phyloP scores from a whole-genome alignment of 805 yeast species.

The Metschnikowia noctiluminum region DNA sequence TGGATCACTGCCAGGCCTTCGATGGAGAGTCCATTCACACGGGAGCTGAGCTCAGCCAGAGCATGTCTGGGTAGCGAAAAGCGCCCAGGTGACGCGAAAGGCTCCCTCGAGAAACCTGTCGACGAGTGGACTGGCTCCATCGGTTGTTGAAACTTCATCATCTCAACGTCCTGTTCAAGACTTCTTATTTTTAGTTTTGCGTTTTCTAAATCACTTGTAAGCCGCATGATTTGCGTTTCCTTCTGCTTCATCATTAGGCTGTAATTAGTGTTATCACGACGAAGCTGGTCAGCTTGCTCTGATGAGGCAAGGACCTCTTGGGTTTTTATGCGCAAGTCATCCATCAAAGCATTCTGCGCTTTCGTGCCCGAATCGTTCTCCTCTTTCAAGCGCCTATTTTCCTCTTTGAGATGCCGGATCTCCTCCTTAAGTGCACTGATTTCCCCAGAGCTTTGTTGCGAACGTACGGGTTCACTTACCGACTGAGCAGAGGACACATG shows the following conservation, averaged over 20 bases:
- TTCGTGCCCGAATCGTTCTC: slow-evolving; percentile 22
- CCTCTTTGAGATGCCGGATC: slow-evolving; percentile 37
- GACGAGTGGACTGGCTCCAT: slow-evolving; percentile 5
- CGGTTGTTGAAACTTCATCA: slow-evolving; percentile 27
- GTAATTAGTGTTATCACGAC: slow-evolving; percentile 42
- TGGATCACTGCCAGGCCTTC: slow-evolving; percentile 20
- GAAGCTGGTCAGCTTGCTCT: slow-evolving; percentile 8
- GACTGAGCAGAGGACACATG: background rate
- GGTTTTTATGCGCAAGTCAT: slow-evolving; percentile 29
- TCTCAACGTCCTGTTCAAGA: slow-evolving; percentile 45
- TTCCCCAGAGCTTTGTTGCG: too few species aligned
- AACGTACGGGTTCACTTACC: too few species aligned
- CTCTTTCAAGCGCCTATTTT: slow-evolving; percentile 45
- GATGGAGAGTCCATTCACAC: slow-evolving; percentile 41
- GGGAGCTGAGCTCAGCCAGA: slow-evolving; percentile 37
- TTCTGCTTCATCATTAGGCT: slow-evolving; percentile 56
- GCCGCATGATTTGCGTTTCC: slow-evolving; percentile 63
- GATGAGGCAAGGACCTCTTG: slow-evolving; percentile 18
- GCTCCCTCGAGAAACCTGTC: slow-evolving; percentile 1
- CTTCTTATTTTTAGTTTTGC: slow-evolving; percentile 51
- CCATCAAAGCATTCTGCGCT: slow-evolving; percentile 21
- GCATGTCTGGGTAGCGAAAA: slow-evolving; percentile 19
- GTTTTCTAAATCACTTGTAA: slow-evolving; percentile 59
- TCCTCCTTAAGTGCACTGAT: too few species aligned
- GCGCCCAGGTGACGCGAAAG: slow-evolving; percentile 15